Evolutionary conservation across 192 early-diverging fungal species (phyloP).

Genomic region (Backusella luteola): DNA sequence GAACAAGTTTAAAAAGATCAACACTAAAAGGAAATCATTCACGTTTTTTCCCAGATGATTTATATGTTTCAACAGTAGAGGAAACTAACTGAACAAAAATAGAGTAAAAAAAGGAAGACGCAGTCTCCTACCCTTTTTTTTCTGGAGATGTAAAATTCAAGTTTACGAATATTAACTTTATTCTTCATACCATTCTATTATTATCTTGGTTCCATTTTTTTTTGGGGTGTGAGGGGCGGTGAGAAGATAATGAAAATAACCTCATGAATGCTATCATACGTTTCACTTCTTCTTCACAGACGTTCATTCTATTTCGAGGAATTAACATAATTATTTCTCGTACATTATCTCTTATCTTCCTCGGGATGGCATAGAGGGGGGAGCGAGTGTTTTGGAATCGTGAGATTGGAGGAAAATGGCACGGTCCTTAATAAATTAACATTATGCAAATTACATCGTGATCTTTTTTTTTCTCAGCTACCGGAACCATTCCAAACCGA

Average conservation of each 20-base stretch:
- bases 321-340: not conserved
- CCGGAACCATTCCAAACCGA: not conserved
- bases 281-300: not conserved
- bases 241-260: too few relatives aligned
- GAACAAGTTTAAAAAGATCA: not conserved
- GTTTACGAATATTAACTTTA: not conserved
- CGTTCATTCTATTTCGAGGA: not conserved
- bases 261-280: too few relatives aligned
- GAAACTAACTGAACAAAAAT: not conserved
- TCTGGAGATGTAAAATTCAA: not conserved
- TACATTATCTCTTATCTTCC: not conserved
- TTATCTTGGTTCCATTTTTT: too few relatives aligned
- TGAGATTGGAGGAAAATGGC: not conserved
- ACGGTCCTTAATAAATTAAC: not conserved
- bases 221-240: too few relatives aligned
- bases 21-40: not conserved
- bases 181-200: too few relatives aligned
- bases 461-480: not conserved
- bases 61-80: not conserved
- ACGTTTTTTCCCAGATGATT: not conserved
- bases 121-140: not conserved
- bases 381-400: not conserved
- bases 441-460: not conserved
- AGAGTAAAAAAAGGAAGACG: not conserved
- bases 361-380: not conserved